A percentile compares a stretch with the other conserved stretches of the same genome.
phyloP scores from a whole-genome alignment of 345 rosid species.

The Citrus medica region DNA sequence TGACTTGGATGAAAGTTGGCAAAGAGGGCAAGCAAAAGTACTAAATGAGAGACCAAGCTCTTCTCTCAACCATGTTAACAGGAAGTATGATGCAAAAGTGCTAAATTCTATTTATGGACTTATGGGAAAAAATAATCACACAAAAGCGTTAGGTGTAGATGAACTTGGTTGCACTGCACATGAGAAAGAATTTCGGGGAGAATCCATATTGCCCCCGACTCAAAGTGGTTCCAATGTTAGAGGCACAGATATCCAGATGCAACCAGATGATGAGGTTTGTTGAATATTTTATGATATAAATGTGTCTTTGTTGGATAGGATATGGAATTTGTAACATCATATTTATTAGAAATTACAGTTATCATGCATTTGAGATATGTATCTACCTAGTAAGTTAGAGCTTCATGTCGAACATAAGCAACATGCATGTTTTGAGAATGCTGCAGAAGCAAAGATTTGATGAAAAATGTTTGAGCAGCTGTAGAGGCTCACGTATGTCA shows the following conservation, averaged over 20 bases:
- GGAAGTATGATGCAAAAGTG: constrained; percentile 17
- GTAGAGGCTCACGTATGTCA: not conserved
- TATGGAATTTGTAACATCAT: not conserved
- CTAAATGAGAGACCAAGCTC: constrained; percentile 28
- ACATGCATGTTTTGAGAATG: not conserved
- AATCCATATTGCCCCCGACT: constrained; percentile 6
- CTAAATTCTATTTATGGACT: constrained; percentile 18
- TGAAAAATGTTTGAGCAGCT: not conserved
- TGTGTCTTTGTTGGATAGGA: not conserved
- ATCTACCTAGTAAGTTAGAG: not conserved
- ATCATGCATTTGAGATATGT: not conserved
- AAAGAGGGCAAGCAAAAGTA: constrained; percentile 22
- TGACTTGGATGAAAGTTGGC: constrained; percentile 17
- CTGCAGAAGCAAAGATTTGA: not conserved
- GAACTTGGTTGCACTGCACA: constrained; percentile 2
- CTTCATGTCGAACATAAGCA: not conserved
- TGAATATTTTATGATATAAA: not conserved
- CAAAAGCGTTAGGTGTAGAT: constrained; percentile 16
- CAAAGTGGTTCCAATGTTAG: constrained; percentile 1
- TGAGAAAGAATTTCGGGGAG: constrained; percentile 11
- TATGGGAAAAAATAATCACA: constrained; percentile 4
- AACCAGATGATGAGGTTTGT: constrained; percentile 33
- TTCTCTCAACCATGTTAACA: constrained; percentile 11
- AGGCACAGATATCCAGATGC: constrained; percentile 6
- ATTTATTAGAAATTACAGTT: not conserved